Base-by-base conservation (phyloP, 768 basidiomycete species). In the Stropharia rugosoannulata region DNA sequence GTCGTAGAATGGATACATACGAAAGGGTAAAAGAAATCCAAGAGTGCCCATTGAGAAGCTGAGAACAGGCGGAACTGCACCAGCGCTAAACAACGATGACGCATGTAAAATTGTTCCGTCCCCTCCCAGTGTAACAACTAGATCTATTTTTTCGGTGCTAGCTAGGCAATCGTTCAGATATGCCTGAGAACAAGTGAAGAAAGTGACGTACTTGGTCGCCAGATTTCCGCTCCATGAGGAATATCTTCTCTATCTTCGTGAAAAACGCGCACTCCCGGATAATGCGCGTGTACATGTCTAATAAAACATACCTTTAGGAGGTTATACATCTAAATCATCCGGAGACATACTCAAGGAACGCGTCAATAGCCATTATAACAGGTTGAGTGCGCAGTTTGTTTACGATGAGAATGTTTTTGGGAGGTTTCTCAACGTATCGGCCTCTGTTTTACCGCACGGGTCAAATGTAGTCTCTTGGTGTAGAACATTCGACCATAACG, bases 101-200 rank as follows among this genome's bases (percentile, higher is more conserved):
- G 93, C 92, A 66, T 95, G 94, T 1, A 98, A 79, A 47, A 97
- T 95, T 5, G 95, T 97, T 8, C 95, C 95, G 66, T 98, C 95
- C 35, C 95, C 95, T 43, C 95, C 95, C 1, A 98, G 73, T 0
- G 95, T 96, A 25, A 97, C 84, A 16, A 97, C 87, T 8, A 98
- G 76, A 67, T 94, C 90, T 55, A 96, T 90, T 52, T 80, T 80
- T 60, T 85, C 76, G 3, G 86, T 75, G 47, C 73, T 72, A 42
- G 75, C 77, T 44, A 80, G 80, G 76, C 62, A 51, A 35, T 54
- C 42, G 47, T 25, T 55, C 55, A 59, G 48, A 51, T 18, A 32
- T 42, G 16, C 47, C 40, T 12, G 32, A 15, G 48, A 32, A 39
- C 25, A 49, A 40, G 16, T 35, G 19, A 46, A 22, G 37, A 42